These are phyloP conservation scores for Naganishia vaughanmartiniae DNA, from an alignment of 768 basidiomycete genomes.

Conservation along the genomic window DNA sequence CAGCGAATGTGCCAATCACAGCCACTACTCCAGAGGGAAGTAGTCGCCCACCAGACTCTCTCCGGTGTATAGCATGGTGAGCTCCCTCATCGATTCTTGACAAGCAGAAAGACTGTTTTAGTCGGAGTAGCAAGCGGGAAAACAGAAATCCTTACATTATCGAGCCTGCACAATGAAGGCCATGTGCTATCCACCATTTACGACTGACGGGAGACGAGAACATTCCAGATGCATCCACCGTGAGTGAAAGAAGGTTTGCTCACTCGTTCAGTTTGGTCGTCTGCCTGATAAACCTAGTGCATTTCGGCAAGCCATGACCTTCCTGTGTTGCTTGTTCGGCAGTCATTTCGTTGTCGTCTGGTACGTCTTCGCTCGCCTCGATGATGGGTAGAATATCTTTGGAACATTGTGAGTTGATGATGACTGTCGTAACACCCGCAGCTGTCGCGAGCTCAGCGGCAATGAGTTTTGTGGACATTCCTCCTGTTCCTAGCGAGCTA, in stretches of 20 bases:
- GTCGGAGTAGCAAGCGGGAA: background rate
- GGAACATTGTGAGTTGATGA: conserved; percentile 78
- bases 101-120: conserved; percentile 9
- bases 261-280: conserved; percentile 50
- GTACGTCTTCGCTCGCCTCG: conserved; percentile 52
- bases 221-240: too few relatives aligned
- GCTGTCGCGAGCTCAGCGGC: conserved; percentile 96
- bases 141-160: conserved; percentile 57
- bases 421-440: conserved; percentile 87
- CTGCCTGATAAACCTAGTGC: conserved; percentile 72
- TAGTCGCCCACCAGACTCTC: conserved; percentile 78
- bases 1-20: conserved; percentile 84
- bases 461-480: conserved; percentile 98
- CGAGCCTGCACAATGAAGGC: conserved; percentile 79
- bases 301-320: conserved; percentile 59
- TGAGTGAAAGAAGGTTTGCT: conserved; percentile 23
- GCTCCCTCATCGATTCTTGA: conserved; percentile 76
- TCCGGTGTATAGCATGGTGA: conserved; percentile 74
- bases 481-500: conserved; percentile 90
- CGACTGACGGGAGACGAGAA: conserved; percentile 60
- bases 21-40: conserved; percentile 87
- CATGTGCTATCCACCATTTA: conserved; percentile 97
- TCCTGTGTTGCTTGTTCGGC: conserved; percentile 2
- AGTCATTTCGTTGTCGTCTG: conserved; percentile 19
- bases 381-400: conserved; percentile 75